Evolutionary conservation across 2,329 filamentous ascomycete species (phyloP), one percentile per base, ranked within the genome.

Genomic region (Leptographium procerum): DNA sequence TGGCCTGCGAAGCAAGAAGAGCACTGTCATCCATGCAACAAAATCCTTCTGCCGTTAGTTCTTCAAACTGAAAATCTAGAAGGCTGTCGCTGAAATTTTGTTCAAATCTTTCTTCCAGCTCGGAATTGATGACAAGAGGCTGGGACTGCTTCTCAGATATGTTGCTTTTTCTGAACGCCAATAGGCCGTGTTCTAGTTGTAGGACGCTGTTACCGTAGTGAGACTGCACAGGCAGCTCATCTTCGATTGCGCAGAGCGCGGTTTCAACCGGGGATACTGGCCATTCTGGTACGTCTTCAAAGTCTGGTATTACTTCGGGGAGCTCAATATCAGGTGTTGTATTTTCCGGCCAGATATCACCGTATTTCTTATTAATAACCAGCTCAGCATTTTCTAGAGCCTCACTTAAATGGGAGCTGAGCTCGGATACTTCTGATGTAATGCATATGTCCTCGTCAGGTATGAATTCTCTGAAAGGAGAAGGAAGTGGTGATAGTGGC

Each of bases 341-440:
- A n/a, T 43, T 14, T 8, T 28, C 51, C 1, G 4, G n/a, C 59
- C 59, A 61, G 1, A 26, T 10, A 2, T 57, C 50, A 1, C 19
- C 55, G 0, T 26, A 2, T 7, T 33, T 16, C 14, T 55, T 40
- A 9, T 55, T n/a, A 3, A 57, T 26, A 1, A n/a, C 16, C 0
- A 26, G 29, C 14, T 61, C 59, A 7, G 57, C 57, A 14, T 63
- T 58, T 24, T 33, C 29, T 3, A 59, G 36, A 0, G 60, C 63
- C 10, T 62, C 57, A 7, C 62, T 60, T 1, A 60, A 16, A 2
- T 50, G 16, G 0, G 61, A 65, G 43, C 60, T 61, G 2, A 62
- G 45, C 4, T 63, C 61, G 9, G 64, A 64, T 10, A 50, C 57
- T 1, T 61, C 60, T 2, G 59, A 60, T 3, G 65, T 51, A 6